Base-by-base conservation (phyloP, 2,329 filamentous ascomycete genomes). In the Colletotrichum lini region DNA sequence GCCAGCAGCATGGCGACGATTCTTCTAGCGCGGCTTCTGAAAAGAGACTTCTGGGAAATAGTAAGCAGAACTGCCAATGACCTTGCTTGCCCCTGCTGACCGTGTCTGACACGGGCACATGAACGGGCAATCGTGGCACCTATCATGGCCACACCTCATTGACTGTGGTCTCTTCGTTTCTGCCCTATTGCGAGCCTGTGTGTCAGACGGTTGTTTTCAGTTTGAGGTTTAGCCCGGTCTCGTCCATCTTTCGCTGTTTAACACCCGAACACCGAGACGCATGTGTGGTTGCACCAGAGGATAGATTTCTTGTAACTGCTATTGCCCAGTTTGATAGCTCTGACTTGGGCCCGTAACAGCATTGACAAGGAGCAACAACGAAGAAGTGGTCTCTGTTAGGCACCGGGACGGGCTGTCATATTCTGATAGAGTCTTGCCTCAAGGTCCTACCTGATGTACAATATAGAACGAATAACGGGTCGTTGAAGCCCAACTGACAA, bases 81-180 rank as follows among this genome's bases (percentile, higher is more conserved):
- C 30, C 45, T n/a, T 26, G n/a, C 35, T 56, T 45, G 52, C 53
- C 13, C 10, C 21, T 54, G 59, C 69, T 64, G 58, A 72, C 65
- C 69, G 40, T 72, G 58, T 64, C 45, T 68, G 65, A 68, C 59
- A 63, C 47, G 58, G 65, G 50, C 59, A 60, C 58, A 56, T 72
- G 53, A 64, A 9, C 23, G 44, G 23, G 57, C 38, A 30, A 47
- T 59, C 65, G 68, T 71, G 68, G 65, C 68, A 68, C 65, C 68
- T 71, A 59, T 68, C 65, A 68, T 49, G 18, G 3, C n/a, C 30
- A 45, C 40, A 47, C n/a, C 53, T 61, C 12, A 42, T 69, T 35
- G 50, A 40, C 15, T 59, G 35, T 59, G 53, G 58, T 35, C n/a
- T 47, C n/a, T 35, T 49, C 18, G 40, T 16, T 47, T 54, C 9